These are phyloP conservation scores for Colletotrichum destructivum DNA, from an alignment of 2,329 filamentous ascomycete species.

Conservation along the genomic window DNA sequence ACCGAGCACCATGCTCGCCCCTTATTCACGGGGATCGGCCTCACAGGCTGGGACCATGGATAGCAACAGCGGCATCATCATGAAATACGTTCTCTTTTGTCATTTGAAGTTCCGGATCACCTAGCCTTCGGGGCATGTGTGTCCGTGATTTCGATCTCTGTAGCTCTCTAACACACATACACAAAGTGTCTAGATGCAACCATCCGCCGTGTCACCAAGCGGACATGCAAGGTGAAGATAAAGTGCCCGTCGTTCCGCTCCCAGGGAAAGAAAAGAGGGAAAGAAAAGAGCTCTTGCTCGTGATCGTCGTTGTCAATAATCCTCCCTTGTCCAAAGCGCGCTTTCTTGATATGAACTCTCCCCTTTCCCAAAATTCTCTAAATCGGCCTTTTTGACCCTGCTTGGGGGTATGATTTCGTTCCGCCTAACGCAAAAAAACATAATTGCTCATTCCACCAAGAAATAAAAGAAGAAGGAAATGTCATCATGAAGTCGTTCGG, in stretches of 20 bases:
- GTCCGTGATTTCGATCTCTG: neutral
- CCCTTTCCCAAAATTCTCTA: too few relatives aligned
- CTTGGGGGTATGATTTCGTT: neutral
- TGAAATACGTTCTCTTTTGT: too few relatives aligned
- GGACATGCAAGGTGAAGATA: neutral
- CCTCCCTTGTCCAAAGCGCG: neutral
- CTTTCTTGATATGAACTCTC: neutral
- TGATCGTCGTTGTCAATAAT: neutral
- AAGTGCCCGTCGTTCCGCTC: neutral
- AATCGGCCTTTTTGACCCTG: neutral
- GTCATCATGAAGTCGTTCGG: neutral
- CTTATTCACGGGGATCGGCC: too few relatives aligned
- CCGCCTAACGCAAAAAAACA: neutral
- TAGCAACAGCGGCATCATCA: too few relatives aligned
- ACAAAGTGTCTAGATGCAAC: conserved; percentile 2
- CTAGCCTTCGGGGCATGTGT: too few relatives aligned
- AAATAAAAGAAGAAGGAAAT: neutral
- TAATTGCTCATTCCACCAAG: too few relatives aligned
- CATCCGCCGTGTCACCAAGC: neutral
- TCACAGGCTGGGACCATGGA: too few relatives aligned
- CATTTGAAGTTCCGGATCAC: too few relatives aligned
- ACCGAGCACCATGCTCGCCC: too few relatives aligned
- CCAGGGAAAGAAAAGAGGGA: fast-evolving
- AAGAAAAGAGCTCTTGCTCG: too few relatives aligned
- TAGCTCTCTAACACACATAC: too few relatives aligned